Conservation (phyloP, 2,329 filamentous ascomycete species). For the Aspergillus tamarii region DNA sequence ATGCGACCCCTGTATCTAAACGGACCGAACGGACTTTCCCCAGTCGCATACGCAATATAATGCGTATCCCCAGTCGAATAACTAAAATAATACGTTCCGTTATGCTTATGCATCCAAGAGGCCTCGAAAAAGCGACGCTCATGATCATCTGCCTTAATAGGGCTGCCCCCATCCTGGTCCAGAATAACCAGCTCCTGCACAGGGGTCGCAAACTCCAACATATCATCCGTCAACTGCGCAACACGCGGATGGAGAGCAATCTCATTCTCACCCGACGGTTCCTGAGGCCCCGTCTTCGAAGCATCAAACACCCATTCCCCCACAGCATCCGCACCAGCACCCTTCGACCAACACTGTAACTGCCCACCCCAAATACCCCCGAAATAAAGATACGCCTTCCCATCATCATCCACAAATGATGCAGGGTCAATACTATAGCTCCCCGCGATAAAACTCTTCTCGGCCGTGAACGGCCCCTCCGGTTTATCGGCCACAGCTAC, state of each 20-base stretch:
- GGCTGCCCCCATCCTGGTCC: conserved; percentile 61
- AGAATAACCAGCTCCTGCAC: conserved; percentile 67
- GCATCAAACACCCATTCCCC: conserved; percentile 57
- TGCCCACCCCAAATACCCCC: conserved; percentile 82
- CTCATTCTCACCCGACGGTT: conserved; percentile 60
- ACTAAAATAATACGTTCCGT: conserved; percentile 72
- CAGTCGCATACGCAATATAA: conserved; percentile 70
- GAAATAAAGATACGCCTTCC: conserved; percentile 70
- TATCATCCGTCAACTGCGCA: conserved; percentile 65
- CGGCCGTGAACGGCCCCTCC: conserved; percentile 70
- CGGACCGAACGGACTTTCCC: conserved; percentile 67
- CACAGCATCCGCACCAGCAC: conserved; percentile 16
- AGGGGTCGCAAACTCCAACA: conserved; percentile 62
- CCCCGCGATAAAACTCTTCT: conserved; percentile 66
- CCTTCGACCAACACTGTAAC: conserved; percentile 73
- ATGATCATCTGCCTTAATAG: conserved; percentile 68
- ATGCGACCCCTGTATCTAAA: conserved; percentile 74
- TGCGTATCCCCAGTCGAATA: conserved; percentile 80
- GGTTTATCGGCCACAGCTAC: conserved; percentile 68
- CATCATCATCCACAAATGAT: conserved; percentile 71
- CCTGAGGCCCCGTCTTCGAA: conserved; percentile 59
- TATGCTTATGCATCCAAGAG: conserved; percentile 76
- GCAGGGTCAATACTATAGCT: conserved; percentile 79
- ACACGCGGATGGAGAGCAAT: conserved; percentile 68
- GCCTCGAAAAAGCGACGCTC: conserved; percentile 79